A percentile compares a stretch with the other conserved stretches of the same genome.
Evolutionary conservation across 2,329 filamentous ascomycete genomes (phyloP).

Genomic region (Neopestalotiopsis sp.): DNA sequence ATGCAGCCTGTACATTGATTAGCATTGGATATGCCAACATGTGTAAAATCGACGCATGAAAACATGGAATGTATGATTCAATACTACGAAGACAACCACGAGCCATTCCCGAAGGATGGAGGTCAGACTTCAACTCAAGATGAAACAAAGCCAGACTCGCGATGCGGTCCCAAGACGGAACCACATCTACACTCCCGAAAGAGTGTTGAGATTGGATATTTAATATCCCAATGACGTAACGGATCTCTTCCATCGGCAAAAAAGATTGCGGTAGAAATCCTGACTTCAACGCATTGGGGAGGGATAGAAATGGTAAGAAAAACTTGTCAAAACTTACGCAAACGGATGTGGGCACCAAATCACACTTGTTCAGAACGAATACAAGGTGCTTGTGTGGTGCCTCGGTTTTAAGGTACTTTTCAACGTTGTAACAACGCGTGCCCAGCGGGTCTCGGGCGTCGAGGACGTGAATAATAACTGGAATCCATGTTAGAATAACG

Average conservation of each 20-base stretch:
- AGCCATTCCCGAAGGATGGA: constrained; percentile 62
- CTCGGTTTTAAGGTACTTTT: constrained; percentile 93
- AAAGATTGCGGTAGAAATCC: constrained; percentile 67
- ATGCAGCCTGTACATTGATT: constrained; percentile 72
- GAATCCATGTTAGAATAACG: constrained; percentile 8
- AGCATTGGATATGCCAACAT: constrained; percentile 26
- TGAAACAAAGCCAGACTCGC: constrained; percentile 80
- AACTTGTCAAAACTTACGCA: constrained; percentile 74
- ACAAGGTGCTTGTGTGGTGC: constrained; percentile 95
- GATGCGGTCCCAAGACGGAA: constrained; percentile 90
- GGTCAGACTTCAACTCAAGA: constrained; percentile 95
- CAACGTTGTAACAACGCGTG: constrained; percentile 85
- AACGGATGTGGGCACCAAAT: constrained; percentile 89
- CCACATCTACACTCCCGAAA: constrained; percentile 71
- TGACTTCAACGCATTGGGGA: constrained; percentile 77
- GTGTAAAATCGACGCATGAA: constrained; percentile 24
- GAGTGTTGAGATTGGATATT: constrained; percentile 70
- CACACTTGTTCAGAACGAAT: constrained; percentile 89
- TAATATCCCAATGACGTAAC: constrained; percentile 99
- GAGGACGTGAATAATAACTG: constrained; percentile 88
- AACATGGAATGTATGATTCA: constrained; percentile 81
- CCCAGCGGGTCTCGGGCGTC: constrained; percentile 90
- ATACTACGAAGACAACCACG: constrained; percentile 97
- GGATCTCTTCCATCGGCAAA: constrained; percentile 80
- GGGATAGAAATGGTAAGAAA: constrained; percentile 28